Percentiles rank a stretch among this genome's conserved stretches.
phyloP scores from a whole-genome alignment of 140 eudicot species.

The Stevia rebaudiana region DNA sequence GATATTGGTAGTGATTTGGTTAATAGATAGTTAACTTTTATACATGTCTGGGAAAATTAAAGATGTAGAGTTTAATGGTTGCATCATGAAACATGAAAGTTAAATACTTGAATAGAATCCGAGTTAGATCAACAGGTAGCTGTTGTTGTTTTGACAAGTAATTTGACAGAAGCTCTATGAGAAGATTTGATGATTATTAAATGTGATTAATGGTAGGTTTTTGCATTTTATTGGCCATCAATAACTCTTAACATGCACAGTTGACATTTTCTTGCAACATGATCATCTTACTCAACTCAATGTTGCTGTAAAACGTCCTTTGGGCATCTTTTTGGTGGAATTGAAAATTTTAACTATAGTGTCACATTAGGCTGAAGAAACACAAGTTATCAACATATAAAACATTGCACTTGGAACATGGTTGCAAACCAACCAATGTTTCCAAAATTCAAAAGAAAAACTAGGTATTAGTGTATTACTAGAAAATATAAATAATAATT shows the following conservation, averaged over 20 bases:
- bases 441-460: background rate
- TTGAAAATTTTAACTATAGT: background rate
- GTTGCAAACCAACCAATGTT: background rate
- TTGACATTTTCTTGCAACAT: background rate
- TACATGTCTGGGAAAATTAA: background rate
- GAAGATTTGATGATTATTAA: slow-evolving; percentile 1
- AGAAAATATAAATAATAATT: background rate
- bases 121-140: background rate
- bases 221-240: slow-evolving; percentile 5
- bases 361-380: background rate
- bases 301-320: background rate
- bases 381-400: background rate
- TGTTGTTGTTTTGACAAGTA: slow-evolving; percentile 4
- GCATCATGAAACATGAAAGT: background rate
- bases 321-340: background rate
- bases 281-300: background rate
- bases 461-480: background rate
- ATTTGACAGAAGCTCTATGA: background rate
- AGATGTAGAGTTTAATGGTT: background rate
- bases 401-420: slow-evolving; percentile 8
- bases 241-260: background rate
- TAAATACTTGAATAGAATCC: background rate
- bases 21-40: slow-evolving; percentile 7
- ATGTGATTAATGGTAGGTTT: background rate
- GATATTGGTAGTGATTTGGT: slow-evolving; percentile 7